Evolutionary conservation across 139 green algal species (phyloP), one percentile per base, ranked within the genome.

Genomic region (Chlorella sorokiniana): DNA sequence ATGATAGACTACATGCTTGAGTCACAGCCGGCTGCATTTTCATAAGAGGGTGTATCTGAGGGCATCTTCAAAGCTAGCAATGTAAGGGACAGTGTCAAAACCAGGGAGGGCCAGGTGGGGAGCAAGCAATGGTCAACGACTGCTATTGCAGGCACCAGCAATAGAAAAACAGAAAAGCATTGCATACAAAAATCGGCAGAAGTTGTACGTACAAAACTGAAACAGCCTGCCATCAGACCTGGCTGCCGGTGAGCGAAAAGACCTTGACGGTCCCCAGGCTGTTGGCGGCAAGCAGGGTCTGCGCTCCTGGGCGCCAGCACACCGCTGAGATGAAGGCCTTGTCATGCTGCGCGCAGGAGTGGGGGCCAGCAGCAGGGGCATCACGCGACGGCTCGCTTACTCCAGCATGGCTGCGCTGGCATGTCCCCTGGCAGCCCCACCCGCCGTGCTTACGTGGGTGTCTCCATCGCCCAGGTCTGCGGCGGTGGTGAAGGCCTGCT

Each of bases 261-360:
- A 94, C 59, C 44, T 92, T 92, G 38, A 95, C 89, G 20, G 76
- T 83, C 20, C 92, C 92, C 63, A 90, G 84, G 42, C 80, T 92
- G 76, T 94, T 95, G 45, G 93, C 93, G 2, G 89, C 91, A 2
- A 95, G 76, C 78, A 96, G 86, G 25, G 78, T 86, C 1, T 87
- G 77, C 20, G 73, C 70, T 35, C 85, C 63, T 0, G 89, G 86
- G 35, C 90, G 89, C 93, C 93, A 96, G 73, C 82, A 92, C 9
- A 94, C 86, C 14, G 92, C 88, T 37, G 79, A 90, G 35, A 96
- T 91, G 70, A 96, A 96, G 27, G 85, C 25, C 48, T 91, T 87
- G 81, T 84, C 56, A 74, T 59, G 31, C 64, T 62, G 73, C 73
- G 33, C 14, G 69, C 27, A 29, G 37, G 10, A 81, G 77, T 8